Percentiles rank a stretch among this genome's conserved stretches.
phyloP scores from a whole-genome alignment of 305 asterid species.

The Plantago coronopus region DNA sequence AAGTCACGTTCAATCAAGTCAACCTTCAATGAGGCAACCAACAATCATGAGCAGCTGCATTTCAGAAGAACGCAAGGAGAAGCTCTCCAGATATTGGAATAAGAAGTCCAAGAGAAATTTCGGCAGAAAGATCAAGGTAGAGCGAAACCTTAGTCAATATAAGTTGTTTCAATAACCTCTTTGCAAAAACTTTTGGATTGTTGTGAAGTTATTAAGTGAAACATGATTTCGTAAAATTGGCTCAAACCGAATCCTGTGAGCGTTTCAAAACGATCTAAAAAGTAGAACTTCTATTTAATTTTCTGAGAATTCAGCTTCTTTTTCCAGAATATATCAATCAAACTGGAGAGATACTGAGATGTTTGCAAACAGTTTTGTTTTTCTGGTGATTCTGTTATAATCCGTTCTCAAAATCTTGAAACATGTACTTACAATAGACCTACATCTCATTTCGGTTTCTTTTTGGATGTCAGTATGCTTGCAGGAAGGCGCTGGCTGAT shows the following conservation, averaged over 20 bases:
- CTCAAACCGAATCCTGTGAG: too few species aligned
- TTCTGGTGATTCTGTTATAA: too few species aligned
- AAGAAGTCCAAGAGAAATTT: slow-evolving; percentile 89
- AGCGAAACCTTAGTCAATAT: neutral
- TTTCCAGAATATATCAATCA: too few species aligned
- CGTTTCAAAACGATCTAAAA: too few species aligned
- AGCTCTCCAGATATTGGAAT: slow-evolving; percentile 80
- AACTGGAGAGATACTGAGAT: too few species aligned
- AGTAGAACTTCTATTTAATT: too few species aligned
- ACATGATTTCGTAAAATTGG: too few species aligned
- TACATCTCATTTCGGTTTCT: slow-evolving; percentile 13
- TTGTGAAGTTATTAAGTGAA: too few species aligned
- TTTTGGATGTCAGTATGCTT: slow-evolving; percentile 62
- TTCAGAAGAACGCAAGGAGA: slow-evolving; percentile 79
- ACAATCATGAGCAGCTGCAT: slow-evolving; percentile 34
- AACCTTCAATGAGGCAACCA: slow-evolving; percentile 42
- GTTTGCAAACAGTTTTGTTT: too few species aligned
- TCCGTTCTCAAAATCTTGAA: too few species aligned
- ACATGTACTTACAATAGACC: neutral
- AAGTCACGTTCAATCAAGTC: slow-evolving; percentile 32
- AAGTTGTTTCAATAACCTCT: neutral
- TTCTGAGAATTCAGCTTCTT: too few species aligned
- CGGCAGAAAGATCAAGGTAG: slow-evolving; percentile 91
- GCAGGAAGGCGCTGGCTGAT: slow-evolving; percentile 96
- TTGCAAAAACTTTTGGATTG: too few species aligned